These are phyloP conservation scores for Gyromitra esculenta DNA, from an alignment of 2,329 filamentous ascomycete genomes.

Conservation along the genomic window DNA sequence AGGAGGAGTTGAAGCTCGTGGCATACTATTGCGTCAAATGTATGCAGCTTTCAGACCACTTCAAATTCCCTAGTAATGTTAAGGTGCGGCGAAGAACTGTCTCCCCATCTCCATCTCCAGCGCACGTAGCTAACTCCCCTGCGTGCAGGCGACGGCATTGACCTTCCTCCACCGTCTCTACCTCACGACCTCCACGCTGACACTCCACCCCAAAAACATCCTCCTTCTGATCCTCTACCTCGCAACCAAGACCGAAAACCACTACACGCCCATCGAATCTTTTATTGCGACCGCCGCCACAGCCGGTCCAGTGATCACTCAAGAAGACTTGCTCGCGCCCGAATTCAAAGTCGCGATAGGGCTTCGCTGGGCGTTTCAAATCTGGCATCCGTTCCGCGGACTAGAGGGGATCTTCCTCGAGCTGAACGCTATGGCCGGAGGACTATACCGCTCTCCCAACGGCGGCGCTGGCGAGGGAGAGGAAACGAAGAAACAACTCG, in stretches of 20 bases:
- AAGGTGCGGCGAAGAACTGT: constrained; percentile 63
- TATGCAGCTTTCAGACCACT: constrained; percentile 68
- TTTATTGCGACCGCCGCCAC: constrained; percentile 73
- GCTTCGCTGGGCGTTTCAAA: constrained; percentile 90
- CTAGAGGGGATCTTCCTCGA: constrained; percentile 89
- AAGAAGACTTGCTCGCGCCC: constrained; percentile 85
- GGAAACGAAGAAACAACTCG: constrained; percentile 13
- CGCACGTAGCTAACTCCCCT: constrained; percentile 61
- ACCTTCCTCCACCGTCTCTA: constrained; percentile 95
- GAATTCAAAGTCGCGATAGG: constrained; percentile 94
- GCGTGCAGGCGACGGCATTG: constrained; percentile 75
- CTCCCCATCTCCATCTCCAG: constrained; percentile 63
- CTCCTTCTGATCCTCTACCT: constrained; percentile 92
- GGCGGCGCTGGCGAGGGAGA: constrained; percentile 54
- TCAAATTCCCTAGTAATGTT: constrained; percentile 70
- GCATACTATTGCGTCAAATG: constrained; percentile 77
- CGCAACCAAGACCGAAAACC: constrained; percentile 89
- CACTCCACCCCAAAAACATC: constrained; percentile 88
- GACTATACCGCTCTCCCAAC: constrained; percentile 62
- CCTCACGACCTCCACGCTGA: constrained; percentile 94
- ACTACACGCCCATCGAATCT: constrained; percentile 72
- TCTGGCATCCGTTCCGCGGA: constrained; percentile 87
- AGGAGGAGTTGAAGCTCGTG: constrained; percentile 84
- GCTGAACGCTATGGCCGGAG: constrained; percentile 73
- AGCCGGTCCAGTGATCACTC: constrained; percentile 69